phyloP scores from a whole-genome alignment of 2,329 filamentous ascomycete species.

The Epichloe festucae region DNA sequence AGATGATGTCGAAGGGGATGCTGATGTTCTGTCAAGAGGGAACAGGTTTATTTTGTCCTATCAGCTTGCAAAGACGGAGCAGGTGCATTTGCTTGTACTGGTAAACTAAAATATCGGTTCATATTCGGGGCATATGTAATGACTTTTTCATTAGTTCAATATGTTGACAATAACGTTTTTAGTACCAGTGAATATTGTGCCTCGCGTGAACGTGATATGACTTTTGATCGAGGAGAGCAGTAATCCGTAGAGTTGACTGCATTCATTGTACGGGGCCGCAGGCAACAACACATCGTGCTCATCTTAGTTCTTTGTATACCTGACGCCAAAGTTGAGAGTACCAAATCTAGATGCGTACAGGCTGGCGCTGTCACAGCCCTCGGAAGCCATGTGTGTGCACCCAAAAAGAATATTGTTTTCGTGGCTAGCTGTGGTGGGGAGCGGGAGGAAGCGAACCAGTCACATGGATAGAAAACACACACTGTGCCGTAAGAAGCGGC shows the following conservation, averaged over 20 bases:
- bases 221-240: background rate
- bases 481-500: background rate
- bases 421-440: background rate
- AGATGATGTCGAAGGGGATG: slow-evolving; percentile 3
- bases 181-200: background rate
- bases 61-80: slow-evolving; percentile 16
- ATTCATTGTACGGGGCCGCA: too few relatives aligned
- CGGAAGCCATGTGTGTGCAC: background rate
- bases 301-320: too few relatives aligned
- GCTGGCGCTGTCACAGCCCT: background rate
- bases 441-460: slow-evolving; percentile 4
- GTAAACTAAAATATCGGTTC: slow-evolving; percentile 12
- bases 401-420: background rate
- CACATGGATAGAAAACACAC: background rate
- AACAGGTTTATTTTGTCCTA: slow-evolving; percentile 8
- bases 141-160: slow-evolving; percentile 1
- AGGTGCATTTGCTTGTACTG: slow-evolving; percentile 20
- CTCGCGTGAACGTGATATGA: background rate
- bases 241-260: background rate
- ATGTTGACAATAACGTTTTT: background rate
- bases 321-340: too few relatives aligned
- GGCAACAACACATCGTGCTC: too few relatives aligned
- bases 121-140: slow-evolving; percentile 3
- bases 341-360: too few relatives aligned
- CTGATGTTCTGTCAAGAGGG: background rate